These are phyloP conservation scores for Heliamphora exappendiculata DNA, from an alignment of 148 eudicot genomes.

Conservation along the genomic window DNA sequence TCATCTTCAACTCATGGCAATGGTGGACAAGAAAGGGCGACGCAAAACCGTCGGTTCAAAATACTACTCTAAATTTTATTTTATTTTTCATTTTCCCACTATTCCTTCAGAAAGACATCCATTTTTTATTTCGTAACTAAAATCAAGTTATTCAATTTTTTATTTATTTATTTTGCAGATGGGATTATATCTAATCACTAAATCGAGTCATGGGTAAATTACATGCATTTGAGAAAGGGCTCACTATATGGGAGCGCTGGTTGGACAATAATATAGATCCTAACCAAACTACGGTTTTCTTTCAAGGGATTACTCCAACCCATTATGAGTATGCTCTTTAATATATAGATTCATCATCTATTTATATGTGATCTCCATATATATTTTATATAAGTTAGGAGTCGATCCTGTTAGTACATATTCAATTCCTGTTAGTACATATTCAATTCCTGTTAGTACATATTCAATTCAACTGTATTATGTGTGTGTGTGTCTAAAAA, in stretches of 20 bases:
- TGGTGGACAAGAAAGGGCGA: constrained; percentile 51
- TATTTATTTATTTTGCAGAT: constrained; percentile 31
- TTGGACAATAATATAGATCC: constrained; percentile 57
- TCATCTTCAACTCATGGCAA: constrained; percentile 66
- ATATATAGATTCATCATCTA: too few species aligned
- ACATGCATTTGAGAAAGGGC: constrained; percentile 67
- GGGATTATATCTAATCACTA: constrained; percentile 68
- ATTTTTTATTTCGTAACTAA: too few species aligned
- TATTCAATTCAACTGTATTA: too few species aligned
- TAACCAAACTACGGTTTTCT: constrained; percentile 54
- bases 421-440: too few species aligned
- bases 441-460: too few species aligned
- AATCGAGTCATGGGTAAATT: constrained; percentile 48
- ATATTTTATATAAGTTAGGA: too few species aligned
- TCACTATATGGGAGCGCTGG: constrained; percentile 80
- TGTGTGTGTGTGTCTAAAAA: too few species aligned
- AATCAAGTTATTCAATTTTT: not conserved
- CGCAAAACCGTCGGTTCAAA: not conserved
- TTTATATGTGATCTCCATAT: too few species aligned
- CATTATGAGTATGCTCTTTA: constrained; percentile 99
- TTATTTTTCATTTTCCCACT: not conserved
- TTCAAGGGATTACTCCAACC: constrained; percentile 89
- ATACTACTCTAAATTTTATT: not conserved
- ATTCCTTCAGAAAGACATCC: not conserved
- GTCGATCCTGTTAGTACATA: too few species aligned